A percentile compares a stretch with the other conserved stretches of the same genome.
Evolutionary conservation across 2,329 filamentous ascomycete species (phyloP).

Genomic region (Sarocladium strictum): DNA sequence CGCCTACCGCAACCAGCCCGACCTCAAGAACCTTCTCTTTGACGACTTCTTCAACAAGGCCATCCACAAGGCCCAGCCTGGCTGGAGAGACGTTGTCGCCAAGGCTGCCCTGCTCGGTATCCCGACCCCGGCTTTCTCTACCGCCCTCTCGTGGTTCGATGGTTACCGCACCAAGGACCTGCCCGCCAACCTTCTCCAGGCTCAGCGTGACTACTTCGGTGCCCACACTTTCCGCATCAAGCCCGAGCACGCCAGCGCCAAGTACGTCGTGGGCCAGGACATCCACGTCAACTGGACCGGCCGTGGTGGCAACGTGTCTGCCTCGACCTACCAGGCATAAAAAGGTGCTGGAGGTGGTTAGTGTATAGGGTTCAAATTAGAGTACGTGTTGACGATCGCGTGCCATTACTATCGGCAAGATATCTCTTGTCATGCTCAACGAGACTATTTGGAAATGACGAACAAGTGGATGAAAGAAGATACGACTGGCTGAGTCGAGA

Average conservation of each 20-base stretch:
- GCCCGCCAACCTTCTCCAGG: slow-evolving; percentile 96
- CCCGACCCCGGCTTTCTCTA: slow-evolving; percentile 93
- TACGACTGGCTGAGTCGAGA: background rate
- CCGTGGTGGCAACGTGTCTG: slow-evolving; percentile 92
- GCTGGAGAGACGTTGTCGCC: slow-evolving; percentile 86
- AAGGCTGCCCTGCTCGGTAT: slow-evolving; percentile 93
- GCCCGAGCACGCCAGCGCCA: slow-evolving; percentile 68
- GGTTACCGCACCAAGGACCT: slow-evolving; percentile 96
- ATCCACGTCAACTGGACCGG: slow-evolving; percentile 99
- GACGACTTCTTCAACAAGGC: slow-evolving; percentile 99
- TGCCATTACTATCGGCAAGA: background rate
- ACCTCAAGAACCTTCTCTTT: slow-evolving; percentile 97
- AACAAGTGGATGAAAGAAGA: background rate
- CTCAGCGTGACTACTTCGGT: slow-evolving; percentile 99
- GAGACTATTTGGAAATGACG: slow-evolving; percentile 1
- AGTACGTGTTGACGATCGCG: background rate
- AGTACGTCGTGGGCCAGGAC: slow-evolving; percentile 79
- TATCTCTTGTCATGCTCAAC: background rate
- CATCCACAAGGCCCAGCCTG: slow-evolving; percentile 90
- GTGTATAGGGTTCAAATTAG: background rate
- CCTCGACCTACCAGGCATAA: slow-evolving; percentile 97
- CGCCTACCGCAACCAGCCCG: slow-evolving; percentile 88
- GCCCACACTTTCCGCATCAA: slow-evolving; percentile 87
- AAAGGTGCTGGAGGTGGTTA: slow-evolving; percentile 1
- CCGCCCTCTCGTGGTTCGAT: slow-evolving; percentile 96